Conservation (phyloP, 257 asterid species). For the Solanum bukasovii region DNA sequence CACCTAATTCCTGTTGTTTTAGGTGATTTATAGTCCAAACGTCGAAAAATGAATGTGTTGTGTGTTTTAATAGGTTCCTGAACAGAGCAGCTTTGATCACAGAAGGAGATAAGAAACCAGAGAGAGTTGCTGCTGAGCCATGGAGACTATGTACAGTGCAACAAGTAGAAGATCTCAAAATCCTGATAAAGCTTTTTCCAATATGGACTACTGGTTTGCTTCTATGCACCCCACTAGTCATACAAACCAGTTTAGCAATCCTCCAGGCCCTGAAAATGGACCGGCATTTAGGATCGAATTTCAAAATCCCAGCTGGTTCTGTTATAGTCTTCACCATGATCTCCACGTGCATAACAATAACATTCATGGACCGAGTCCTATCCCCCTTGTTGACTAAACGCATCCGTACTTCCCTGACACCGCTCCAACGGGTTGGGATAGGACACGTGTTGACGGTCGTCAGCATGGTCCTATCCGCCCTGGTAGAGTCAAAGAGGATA, state of each 20-base stretch:
- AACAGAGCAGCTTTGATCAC: slow-evolving; percentile 9
- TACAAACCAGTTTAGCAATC: slow-evolving; percentile 4
- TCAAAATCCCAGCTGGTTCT: slow-evolving; percentile 13
- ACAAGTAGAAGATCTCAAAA: slow-evolving; percentile 16
- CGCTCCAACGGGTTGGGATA: slow-evolving; percentile 8
- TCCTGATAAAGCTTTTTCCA: slow-evolving; percentile 5
- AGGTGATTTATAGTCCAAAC: background rate
- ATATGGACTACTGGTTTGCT: slow-evolving; percentile 11
- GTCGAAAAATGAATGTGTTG: background rate
- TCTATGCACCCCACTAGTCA: slow-evolving; percentile 6
- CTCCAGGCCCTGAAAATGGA: slow-evolving; percentile 16
- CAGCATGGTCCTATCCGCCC: slow-evolving; percentile 3
- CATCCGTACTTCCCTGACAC: background rate
- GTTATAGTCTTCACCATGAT: slow-evolving; percentile 1
- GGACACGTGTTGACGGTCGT: slow-evolving; percentile 9
- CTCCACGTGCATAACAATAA: background rate
- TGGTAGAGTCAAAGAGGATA: slow-evolving; percentile 9
- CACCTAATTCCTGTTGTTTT: background rate
- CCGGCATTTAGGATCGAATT: background rate
- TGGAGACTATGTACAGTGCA: slow-evolving; percentile 12
- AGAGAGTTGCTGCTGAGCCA: background rate
- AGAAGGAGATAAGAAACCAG: background rate
- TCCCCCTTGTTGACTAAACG: background rate
- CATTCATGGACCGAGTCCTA: background rate
- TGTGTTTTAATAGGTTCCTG: slow-evolving; percentile 2